Conservation (phyloP, 768 basidiomycete genomes). For the Trametes gibbosa region DNA sequence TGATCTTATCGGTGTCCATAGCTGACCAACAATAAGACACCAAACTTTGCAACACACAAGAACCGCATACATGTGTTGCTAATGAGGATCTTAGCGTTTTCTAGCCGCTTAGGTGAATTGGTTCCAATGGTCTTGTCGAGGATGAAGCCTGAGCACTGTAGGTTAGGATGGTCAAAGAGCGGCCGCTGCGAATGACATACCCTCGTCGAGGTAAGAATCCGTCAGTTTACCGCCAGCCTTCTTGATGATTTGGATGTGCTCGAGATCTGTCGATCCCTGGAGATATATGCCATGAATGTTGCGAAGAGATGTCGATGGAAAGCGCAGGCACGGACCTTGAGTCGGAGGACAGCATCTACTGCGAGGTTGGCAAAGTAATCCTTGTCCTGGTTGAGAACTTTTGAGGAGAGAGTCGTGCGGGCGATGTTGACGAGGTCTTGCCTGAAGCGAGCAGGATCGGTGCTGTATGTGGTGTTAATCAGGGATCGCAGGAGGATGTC, state of each 20-base stretch:
- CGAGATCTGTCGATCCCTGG: conserved; percentile 92
- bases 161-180: background rate
- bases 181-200: conserved; percentile 34
- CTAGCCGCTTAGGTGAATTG: conserved; percentile 92
- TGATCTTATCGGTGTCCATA: conserved; percentile 99
- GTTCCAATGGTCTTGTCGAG: conserved; percentile 94
- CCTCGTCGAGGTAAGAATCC: conserved; percentile 97
- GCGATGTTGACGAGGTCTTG: conserved; percentile 96
- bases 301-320: background rate
- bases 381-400: conserved; percentile 96
- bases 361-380: conserved; percentile 97
- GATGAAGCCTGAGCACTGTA: conserved; percentile 74
- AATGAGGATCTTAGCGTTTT: conserved; percentile 94
- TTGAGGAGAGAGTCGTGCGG: conserved; percentile 90
- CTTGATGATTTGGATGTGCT: conserved; percentile 99
- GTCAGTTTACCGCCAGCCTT: conserved; percentile 99
- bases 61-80: conserved; percentile 87
- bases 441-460: conserved; percentile 73
- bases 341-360: conserved; percentile 90
- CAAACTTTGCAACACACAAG: background rate
- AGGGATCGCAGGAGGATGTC: background rate
- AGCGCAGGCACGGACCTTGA: conserved; percentile 56
- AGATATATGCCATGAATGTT: background rate
- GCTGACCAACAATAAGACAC: conserved; percentile 43
- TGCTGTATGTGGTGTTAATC: conserved; percentile 37